These are phyloP conservation scores for Blastobotrys capitulatus DNA, from an alignment of 1,139 yeast species.

Conservation along the genomic window DNA sequence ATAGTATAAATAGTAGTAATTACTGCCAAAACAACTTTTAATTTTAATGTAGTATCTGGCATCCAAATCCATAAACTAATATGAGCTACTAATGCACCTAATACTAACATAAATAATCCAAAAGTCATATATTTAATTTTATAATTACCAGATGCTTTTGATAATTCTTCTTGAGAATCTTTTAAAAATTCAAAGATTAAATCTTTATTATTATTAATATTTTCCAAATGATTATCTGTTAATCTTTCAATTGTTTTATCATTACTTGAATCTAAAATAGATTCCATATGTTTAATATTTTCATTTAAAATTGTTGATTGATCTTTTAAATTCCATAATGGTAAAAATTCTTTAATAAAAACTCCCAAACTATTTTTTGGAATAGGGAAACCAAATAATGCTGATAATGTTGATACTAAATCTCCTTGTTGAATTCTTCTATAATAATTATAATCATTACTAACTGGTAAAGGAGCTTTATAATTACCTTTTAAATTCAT, in stretches of 20 bases:
- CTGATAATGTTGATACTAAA: slow-evolving; percentile 76
- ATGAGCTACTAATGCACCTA: slow-evolving; percentile 22
- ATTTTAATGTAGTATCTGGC: slow-evolving; percentile 2
- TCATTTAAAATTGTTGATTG: slow-evolving; percentile 42
- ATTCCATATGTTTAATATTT: slow-evolving; percentile 34
- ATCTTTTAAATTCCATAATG: slow-evolving; percentile 44
- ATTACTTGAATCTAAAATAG: not conserved
- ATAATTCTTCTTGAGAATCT: slow-evolving; percentile 49
- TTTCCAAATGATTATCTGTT: not conserved
- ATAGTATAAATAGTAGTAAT: slow-evolving; percentile 45
- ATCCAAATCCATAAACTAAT: slow-evolving; percentile 12
- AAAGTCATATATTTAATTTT: slow-evolving; percentile 45
- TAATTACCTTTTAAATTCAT: slow-evolving; percentile 11
- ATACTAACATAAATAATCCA: slow-evolving; percentile 42
- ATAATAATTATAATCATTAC: slow-evolving; percentile 48
- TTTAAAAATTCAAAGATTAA: slow-evolving; percentile 40
- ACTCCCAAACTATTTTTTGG: slow-evolving; percentile 86
- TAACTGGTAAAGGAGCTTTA: slow-evolving; percentile 39
- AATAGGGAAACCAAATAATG: slow-evolving; percentile 69
- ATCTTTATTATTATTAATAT: slow-evolving; percentile 6
- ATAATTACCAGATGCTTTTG: slow-evolving; percentile 72
- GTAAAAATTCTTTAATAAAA: slow-evolving; percentile 51
- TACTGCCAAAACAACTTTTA: slow-evolving; percentile 27
- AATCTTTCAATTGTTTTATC: not conserved
- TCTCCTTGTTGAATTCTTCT: slow-evolving; percentile 69